phyloP scores from a whole-genome alignment of 1,139 yeast species.

The Arxiozyma bovina region DNA sequence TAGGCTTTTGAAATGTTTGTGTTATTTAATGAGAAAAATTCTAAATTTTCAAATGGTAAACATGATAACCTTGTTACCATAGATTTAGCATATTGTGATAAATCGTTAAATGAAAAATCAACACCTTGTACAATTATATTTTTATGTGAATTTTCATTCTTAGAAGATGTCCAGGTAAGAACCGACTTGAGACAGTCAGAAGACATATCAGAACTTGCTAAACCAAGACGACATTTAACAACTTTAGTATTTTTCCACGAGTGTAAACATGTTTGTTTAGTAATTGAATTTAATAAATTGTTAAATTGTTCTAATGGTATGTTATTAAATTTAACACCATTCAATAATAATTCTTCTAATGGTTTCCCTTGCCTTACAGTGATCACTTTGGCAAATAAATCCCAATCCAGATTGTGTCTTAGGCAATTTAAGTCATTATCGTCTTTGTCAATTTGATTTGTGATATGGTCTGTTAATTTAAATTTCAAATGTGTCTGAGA shows the following conservation, averaged over 20 bases:
- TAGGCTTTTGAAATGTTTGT: conserved; percentile 49
- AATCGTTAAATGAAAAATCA: conserved; percentile 75
- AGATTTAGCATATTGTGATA: conserved; percentile 46
- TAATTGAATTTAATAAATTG: conserved; percentile 37
- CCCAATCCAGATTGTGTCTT: conserved; percentile 72
- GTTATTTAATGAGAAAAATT: conserved; percentile 42
- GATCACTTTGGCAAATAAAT: conserved; percentile 53
- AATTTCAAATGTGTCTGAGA: conserved; percentile 51
- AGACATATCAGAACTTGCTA: conserved; percentile 63
- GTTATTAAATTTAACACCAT: conserved; percentile 55
- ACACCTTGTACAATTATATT: conserved; percentile 54
- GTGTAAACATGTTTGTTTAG: conserved; percentile 33
- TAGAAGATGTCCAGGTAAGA: conserved; percentile 48
- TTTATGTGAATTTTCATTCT: not conserved
- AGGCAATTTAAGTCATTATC: conserved; percentile 14
- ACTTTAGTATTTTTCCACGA: not conserved
- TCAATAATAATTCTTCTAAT: conserved; percentile 70
- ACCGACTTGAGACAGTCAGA: conserved; percentile 48
- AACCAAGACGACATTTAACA: conserved; percentile 59
- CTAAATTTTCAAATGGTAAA: conserved; percentile 24
- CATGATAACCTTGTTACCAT: conserved; percentile 27
- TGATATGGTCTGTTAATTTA: conserved; percentile 46
- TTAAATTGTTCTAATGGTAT: conserved; percentile 42
- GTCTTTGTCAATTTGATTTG: conserved; percentile 25
- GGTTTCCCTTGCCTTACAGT: conserved; percentile 47